Conservation (phyloP, 257 asterid genomes). For the Przewalskia tangutica region DNA sequence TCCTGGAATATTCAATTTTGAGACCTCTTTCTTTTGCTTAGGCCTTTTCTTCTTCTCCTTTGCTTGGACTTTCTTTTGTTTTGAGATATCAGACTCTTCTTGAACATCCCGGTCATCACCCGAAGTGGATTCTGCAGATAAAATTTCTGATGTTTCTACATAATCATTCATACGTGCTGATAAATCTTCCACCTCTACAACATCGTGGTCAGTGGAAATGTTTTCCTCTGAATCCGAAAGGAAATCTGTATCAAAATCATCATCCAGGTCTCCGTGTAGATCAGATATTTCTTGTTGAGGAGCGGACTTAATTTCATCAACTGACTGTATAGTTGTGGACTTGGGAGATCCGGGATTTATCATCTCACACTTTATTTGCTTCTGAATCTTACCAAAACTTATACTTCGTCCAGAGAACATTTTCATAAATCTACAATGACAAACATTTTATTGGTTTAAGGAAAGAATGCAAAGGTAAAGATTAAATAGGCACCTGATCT, state of each 20-base stretch:
- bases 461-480: neutral
- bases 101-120: slow-evolving; percentile 14
- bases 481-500: neutral
- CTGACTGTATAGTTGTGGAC: slow-evolving; percentile 17
- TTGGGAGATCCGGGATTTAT: slow-evolving; percentile 21
- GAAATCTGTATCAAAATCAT: slow-evolving; percentile 9
- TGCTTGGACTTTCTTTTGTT: slow-evolving; percentile 20
- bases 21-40: slow-evolving; percentile 30
- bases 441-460: neutral
- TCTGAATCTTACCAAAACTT: slow-evolving; percentile 62
- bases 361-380: slow-evolving; percentile 60
- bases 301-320: slow-evolving; percentile 1
- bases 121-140: neutral
- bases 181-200: slow-evolving; percentile 16
- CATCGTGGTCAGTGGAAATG: slow-evolving; percentile 8
- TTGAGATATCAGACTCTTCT: slow-evolving; percentile 19
- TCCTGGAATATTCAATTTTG: slow-evolving; percentile 54
- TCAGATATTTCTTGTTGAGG: neutral
- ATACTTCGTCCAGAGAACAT: slow-evolving; percentile 49
- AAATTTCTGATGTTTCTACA: slow-evolving; percentile 12
- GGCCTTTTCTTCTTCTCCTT: slow-evolving; percentile 35
- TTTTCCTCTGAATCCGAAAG: slow-evolving; percentile 19
- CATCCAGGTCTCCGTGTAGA: slow-evolving; percentile 6
- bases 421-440: slow-evolving; percentile 56
- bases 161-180: slow-evolving; percentile 16